Evolutionary conservation across 2,329 filamentous ascomycete genomes (phyloP).

Genomic region (Juglanconis juglandina): DNA sequence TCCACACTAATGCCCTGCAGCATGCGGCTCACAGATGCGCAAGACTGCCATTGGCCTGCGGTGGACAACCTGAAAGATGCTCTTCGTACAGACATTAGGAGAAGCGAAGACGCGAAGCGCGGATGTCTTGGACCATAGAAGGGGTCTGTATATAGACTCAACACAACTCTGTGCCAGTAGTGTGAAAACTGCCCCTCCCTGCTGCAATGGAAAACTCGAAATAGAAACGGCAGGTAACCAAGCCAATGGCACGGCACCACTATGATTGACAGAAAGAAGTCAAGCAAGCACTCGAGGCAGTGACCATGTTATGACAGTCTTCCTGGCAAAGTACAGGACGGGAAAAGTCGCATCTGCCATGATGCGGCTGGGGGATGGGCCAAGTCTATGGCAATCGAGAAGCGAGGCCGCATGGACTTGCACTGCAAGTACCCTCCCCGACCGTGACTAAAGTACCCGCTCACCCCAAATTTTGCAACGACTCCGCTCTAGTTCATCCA

Average conservation of each 20-base stretch:
- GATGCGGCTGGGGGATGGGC: background rate
- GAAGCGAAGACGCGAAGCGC: background rate
- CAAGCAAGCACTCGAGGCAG: too few relatives aligned
- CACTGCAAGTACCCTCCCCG: constrained; percentile 8
- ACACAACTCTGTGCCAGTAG: background rate
- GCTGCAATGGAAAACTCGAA: background rate
- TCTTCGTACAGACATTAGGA: background rate
- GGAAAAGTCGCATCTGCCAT: background rate
- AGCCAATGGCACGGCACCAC: too few relatives aligned
- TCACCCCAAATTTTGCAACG: constrained; percentile 16
- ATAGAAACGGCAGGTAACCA: background rate
- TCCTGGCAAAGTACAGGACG: background rate
- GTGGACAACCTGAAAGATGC: background rate
- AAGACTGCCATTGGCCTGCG: background rate
- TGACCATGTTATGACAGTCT: background rate
- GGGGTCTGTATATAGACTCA: background rate
- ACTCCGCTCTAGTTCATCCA: constrained; percentile 12
- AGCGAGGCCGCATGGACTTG: constrained; percentile 11
- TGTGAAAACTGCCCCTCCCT: too few relatives aligned
- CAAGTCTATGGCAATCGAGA: constrained; percentile 15
- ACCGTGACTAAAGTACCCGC: constrained; percentile 16
- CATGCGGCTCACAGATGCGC: background rate
- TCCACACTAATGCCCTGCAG: constrained; percentile 8
- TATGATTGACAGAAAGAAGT: too few relatives aligned
- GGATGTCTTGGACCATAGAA: background rate